Conservation (phyloP, 176 grass and related monocot species). For the Eleusine indica region DNA sequence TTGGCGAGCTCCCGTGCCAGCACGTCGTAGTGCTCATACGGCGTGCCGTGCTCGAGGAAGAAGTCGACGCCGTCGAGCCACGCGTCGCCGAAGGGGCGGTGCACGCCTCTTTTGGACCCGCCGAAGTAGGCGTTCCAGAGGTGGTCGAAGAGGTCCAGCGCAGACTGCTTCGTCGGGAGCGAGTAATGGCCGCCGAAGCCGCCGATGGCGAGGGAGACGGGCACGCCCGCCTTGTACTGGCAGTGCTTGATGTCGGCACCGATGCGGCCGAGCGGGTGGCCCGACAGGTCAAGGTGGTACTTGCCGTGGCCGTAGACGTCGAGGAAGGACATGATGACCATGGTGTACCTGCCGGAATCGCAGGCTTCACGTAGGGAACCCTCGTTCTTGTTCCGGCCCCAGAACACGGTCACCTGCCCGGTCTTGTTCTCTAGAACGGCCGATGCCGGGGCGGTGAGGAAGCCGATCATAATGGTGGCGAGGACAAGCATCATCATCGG, state of each 20-base stretch:
- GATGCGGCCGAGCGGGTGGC: constrained; percentile 10
- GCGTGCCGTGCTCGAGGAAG: constrained; percentile 14
- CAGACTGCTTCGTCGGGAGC: neutral
- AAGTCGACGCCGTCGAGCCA: constrained; percentile 38
- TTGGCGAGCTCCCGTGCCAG: constrained; percentile 28
- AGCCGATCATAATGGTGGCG: too few relatives aligned
- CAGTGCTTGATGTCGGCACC: constrained; percentile 40
- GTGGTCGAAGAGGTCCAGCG: constrained; percentile 26
- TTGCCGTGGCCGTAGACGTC: too few relatives aligned
- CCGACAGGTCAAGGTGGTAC: constrained; percentile 34
- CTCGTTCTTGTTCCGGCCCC: too few relatives aligned
- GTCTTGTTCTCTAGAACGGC: too few relatives aligned
- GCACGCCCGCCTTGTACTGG: constrained; percentile 15
- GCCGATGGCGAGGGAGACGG: constrained; percentile 32
- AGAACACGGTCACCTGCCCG: too few relatives aligned
- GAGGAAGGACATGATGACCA: too few relatives aligned
- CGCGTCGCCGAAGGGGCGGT: constrained; percentile 20
- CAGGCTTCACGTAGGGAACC: too few relatives aligned
- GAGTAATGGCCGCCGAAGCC: constrained; percentile 20
- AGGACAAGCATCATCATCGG: too few relatives aligned
- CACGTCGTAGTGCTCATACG: neutral
- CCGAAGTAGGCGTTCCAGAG: constrained; percentile 43
- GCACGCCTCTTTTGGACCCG: neutral
- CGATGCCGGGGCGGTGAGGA: too few relatives aligned
- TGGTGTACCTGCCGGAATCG: too few relatives aligned